phyloP scores from a whole-genome alignment of 164 flowering plant species.

The Aristolochia californica region DNA sequence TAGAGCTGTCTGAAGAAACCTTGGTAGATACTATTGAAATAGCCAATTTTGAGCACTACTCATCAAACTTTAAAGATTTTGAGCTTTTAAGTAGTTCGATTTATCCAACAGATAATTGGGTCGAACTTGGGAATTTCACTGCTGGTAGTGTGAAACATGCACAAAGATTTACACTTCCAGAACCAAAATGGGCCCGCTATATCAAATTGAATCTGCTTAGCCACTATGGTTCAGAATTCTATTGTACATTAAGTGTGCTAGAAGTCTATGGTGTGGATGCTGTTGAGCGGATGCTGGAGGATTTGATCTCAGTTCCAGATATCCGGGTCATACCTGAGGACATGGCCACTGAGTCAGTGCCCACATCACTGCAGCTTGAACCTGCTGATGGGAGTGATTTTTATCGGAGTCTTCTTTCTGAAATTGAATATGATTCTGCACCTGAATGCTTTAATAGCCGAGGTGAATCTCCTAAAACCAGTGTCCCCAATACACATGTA shows the following conservation, averaged over 20 bases:
- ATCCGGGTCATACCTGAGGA: slow-evolving; percentile 28
- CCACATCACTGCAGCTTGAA: slow-evolving; percentile 17
- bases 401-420: slow-evolving; percentile 16
- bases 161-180: slow-evolving; percentile 68
- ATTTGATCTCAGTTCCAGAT: slow-evolving; percentile 61
- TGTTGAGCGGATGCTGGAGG: slow-evolving; percentile 92
- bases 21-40: slow-evolving; percentile 71
- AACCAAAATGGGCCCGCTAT: slow-evolving; percentile 93
- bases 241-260: slow-evolving; percentile 77
- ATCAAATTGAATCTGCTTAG: slow-evolving; percentile 60
- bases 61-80: slow-evolving; percentile 84
- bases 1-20: slow-evolving; percentile 96
- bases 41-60: slow-evolving; percentile 92
- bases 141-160: slow-evolving; percentile 76
- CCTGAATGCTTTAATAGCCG: slow-evolving; percentile 20
- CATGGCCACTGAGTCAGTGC: slow-evolving; percentile 17
- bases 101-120: slow-evolving; percentile 84
- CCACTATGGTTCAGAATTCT: slow-evolving; percentile 92
- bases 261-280: slow-evolving; percentile 98
- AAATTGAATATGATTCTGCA: slow-evolving; percentile 24
- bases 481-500: slow-evolving; percentile 40
- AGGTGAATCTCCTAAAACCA: slow-evolving; percentile 20
- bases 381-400: slow-evolving; percentile 20
- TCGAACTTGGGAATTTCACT: slow-evolving; percentile 66
- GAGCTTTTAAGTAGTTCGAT: slow-evolving; percentile 72